Percentiles rank a stretch among this genome's conserved stretches.
These are phyloP conservation scores for Bipolaris gigantea DNA, from an alignment of 2,329 filamentous ascomycete genomes.

Conservation along the genomic window DNA sequence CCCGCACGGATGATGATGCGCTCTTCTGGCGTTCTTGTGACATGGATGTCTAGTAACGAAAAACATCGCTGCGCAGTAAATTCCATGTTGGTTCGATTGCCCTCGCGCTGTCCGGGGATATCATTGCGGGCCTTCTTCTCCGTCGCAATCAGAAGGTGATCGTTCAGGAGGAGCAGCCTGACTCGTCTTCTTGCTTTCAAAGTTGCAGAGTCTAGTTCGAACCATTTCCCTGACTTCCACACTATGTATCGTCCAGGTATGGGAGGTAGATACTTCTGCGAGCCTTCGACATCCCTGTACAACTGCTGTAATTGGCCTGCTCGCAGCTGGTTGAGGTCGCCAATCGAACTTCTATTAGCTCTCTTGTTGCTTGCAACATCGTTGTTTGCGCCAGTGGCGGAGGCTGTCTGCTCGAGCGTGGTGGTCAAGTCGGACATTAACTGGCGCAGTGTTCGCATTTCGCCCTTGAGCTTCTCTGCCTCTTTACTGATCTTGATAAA, in stretches of 20 bases:
- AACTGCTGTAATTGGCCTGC: slow-evolving; percentile 72
- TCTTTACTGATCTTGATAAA: slow-evolving; percentile 99
- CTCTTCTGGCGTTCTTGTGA: slow-evolving; percentile 72
- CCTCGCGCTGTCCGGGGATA: slow-evolving; percentile 53
- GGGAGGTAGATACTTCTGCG: slow-evolving; percentile 93
- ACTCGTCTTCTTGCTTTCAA: slow-evolving; percentile 91
- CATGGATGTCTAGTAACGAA: slow-evolving; percentile 88
- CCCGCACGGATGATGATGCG: slow-evolving; percentile 85
- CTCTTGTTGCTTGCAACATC: slow-evolving; percentile 51
- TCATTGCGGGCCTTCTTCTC: slow-evolving; percentile 92
- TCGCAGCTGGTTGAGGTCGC: slow-evolving; percentile 70
- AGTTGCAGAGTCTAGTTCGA: slow-evolving; percentile 94
- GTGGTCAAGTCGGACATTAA: slow-evolving; percentile 85
- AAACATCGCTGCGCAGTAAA: slow-evolving; percentile 93
- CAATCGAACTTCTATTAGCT: slow-evolving; percentile 84
- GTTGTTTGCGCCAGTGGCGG: slow-evolving; percentile 42
- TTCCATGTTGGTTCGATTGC: slow-evolving; percentile 55
- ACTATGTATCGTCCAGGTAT: slow-evolving; percentile 90
- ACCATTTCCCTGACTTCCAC: slow-evolving; percentile 89
- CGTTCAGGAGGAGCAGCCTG: slow-evolving; percentile 90
- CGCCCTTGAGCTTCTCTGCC: slow-evolving; percentile 93
- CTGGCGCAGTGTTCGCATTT: slow-evolving; percentile 88
- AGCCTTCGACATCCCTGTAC: slow-evolving; percentile 97
- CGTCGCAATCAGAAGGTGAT: slow-evolving; percentile 87
- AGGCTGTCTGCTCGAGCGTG: slow-evolving; percentile 52